Evolutionary conservation across 305 asterid genomes (phyloP).

Genomic region (Fraxinus greggii): DNA sequence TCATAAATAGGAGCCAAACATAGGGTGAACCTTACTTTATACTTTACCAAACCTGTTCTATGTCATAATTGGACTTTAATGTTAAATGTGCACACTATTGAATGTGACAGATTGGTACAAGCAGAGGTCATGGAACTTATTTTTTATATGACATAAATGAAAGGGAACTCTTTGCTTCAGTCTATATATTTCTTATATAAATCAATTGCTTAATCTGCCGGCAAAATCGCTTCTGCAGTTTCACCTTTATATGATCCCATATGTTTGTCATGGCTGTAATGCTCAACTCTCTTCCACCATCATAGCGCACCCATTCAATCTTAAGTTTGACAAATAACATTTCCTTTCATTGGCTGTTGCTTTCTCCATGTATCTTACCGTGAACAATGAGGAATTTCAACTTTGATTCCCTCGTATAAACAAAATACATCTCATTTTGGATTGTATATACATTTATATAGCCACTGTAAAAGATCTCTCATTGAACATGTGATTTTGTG

Average conservation of each 20-base stretch:
- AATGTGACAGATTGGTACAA: not conserved
- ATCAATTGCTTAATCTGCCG: not conserved
- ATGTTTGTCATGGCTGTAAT: not conserved
- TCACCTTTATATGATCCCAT: not conserved
- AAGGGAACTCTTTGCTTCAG: not conserved
- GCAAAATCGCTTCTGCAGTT: not conserved
- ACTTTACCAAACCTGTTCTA: not conserved
- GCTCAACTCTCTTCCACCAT: not conserved
- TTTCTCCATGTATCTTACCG: not conserved
- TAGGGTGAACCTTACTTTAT: not conserved
- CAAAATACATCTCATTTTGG: not conserved
- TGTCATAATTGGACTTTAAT: not conserved
- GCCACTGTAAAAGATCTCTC: not conserved
- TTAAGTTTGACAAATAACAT: not conserved
- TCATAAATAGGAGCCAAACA: not conserved
- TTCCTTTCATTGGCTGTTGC: not conserved
- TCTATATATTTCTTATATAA: not conserved
- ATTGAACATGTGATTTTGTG: constrained; percentile 13
- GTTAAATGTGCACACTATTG: not conserved
- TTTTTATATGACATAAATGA: not conserved
- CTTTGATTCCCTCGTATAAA: not conserved
- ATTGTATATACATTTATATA: not conserved
- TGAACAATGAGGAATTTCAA: not conserved
- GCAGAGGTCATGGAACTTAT: not conserved
- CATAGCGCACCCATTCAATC: not conserved